Evolutionary conservation across 164 flowering plant genomes (phyloP), one percentile per base, ranked within the genome.

Genomic region (Houttuynia cordata): DNA sequence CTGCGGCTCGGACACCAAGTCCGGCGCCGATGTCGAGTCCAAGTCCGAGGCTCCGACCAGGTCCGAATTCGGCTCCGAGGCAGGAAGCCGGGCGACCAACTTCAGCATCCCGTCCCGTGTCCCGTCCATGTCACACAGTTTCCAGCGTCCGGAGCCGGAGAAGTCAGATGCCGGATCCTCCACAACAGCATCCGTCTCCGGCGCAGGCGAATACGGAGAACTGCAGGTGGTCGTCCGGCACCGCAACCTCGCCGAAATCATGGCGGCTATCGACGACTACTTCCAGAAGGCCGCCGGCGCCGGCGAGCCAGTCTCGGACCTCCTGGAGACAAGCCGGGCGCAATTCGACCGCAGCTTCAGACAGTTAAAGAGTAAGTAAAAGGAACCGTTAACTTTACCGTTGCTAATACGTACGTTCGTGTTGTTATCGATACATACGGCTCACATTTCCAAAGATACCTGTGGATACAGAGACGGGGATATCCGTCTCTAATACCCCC

Each of bases 311-410:
- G 85, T 91, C 1, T 78, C 96, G 0, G 95, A 86, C 67, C 80
- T 88, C 76, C 81, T 94, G 9, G 97, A 87, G 68, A 77, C 76
- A 9, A 81, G 92, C 1, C 68, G 89, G 41, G 93, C 88, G 37
- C 97, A 88, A 79, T 83, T 93, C 30, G 94, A 93, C 78, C 80
- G 87, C 34, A 93, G 95, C 70, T 90, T 93, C 80, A 71, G 83
- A 17, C 88, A 86, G 62, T 73, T 88, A 66, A 93, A 78, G 72
- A 93, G 97, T 90, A 66, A 62, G 88, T 62, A 12, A 12, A 8
- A n/a, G 42, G 39, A 19, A 22, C 37, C 37, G 37, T 30, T 30
- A 30, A 30, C 6, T 30, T 30, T 30, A 2, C 37, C 37, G 37
- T 30, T 2, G 37, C 37, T 6, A 6, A 30, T 30, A 30, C 37